Evolutionary conservation across 768 basidiomycete genomes (phyloP), one percentile per base, ranked within the genome.

Genomic region (Collybia nuda): DNA sequence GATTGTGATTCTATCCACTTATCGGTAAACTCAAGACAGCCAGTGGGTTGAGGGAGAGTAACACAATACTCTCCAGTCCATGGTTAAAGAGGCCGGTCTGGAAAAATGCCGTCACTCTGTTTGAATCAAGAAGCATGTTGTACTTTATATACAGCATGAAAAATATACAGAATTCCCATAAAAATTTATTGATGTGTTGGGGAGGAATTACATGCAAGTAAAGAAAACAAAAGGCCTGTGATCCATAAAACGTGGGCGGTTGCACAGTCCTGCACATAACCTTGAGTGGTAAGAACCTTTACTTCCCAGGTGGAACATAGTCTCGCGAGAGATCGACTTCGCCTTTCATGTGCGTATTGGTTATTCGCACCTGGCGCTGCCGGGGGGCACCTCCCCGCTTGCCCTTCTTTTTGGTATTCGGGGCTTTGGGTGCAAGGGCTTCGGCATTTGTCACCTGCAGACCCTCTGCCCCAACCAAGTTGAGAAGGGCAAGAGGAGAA

Each of bases 261-360:
- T 12, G 44, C 24, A 44, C 44, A 23, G 37, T 37, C 46, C 36
- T 17, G 44, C 26, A 35, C 42, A 29, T 45, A 46, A 38, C 45
- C 23, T 38, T 42, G 26, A 24, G 15, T 4, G 3, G 32, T 14
- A 38, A 38, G 12, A 32, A 11, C 40, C 42, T 52, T 61, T 41
- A 72, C 57, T 74, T 74, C 21, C 67, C 66, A 39, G 72, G 70
- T 40, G 67, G 66, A 38, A 67, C 67, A 64, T 82, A 91, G 61
- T 93, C 90, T 54, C 80, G 81, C 40, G 86, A 84, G 44, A 96
- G 68, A 68, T 96, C 93, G 72, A 97, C 88, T 60, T 88, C 84
- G 17, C 85, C 88, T 62, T 82, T 89, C 65, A 94, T 69, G 73
- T 96, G 93, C 2, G 87, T 84, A 60, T 96, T 97, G 35, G 92